These are phyloP conservation scores for Striga hermonthica DNA, from an alignment of 305 asterid species.

Conservation along the genomic window DNA sequence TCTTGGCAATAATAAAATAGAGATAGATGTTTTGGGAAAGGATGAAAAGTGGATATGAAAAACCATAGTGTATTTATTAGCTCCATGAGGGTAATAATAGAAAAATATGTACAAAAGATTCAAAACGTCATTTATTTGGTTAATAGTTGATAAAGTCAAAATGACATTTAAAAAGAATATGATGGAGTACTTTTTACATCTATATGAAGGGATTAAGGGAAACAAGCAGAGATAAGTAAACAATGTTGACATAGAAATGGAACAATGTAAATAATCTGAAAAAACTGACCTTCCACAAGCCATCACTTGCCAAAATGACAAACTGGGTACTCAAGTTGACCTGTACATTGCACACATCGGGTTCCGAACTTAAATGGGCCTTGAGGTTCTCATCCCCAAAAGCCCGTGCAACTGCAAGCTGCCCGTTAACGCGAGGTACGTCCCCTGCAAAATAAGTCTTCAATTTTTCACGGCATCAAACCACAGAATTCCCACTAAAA, in stretches of 20 bases:
- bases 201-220: not conserved
- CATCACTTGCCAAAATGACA: slow-evolving; percentile 85
- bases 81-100: no score
- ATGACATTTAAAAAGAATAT: no score
- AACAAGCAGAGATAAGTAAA: not conserved
- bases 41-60: no score
- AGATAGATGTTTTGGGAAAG: no score
- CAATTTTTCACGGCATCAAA: slow-evolving; percentile 29
- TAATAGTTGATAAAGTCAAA: no score
- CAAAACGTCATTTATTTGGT: not conserved
- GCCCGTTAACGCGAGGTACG: slow-evolving; percentile 86
- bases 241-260: not conserved
- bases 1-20: no score
- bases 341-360: slow-evolving; percentile 52
- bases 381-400: slow-evolving; percentile 85
- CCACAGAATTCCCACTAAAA: slow-evolving; percentile 17
- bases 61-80: no score
- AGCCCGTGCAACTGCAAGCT: slow-evolving; percentile 85
- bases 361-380: slow-evolving; percentile 82
- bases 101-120: not conserved
- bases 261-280: not conserved
- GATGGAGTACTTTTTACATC: no score
- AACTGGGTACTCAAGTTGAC: slow-evolving; percentile 53
- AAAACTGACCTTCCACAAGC: slow-evolving; percentile 80
- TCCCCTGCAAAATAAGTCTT: slow-evolving; percentile 53